Conservation (phyloP, 2,329 filamentous ascomycete species). For the Calonectria montana region DNA sequence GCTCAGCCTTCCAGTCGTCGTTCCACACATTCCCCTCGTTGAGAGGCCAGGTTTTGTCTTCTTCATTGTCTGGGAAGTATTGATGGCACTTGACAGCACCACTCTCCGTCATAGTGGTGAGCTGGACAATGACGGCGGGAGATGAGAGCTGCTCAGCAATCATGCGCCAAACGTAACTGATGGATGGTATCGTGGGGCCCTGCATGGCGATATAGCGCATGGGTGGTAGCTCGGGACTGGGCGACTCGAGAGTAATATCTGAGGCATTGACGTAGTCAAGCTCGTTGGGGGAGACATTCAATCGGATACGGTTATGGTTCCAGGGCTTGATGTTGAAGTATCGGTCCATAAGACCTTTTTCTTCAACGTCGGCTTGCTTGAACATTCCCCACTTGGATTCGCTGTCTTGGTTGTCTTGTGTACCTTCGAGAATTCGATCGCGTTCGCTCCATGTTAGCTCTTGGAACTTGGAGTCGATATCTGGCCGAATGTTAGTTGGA, state of each 20-base stretch:
- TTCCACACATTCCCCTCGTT: conserved; percentile 74
- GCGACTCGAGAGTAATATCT: conserved; percentile 68
- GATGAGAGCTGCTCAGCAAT: conserved; percentile 80
- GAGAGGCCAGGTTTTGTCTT: conserved; percentile 64
- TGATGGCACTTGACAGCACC: conserved; percentile 86
- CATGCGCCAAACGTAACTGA: conserved; percentile 95
- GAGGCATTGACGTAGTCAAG: conserved; percentile 89
- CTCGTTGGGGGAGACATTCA: conserved; percentile 79
- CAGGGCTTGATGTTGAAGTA: conserved; percentile 93
- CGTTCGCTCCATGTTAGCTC: conserved; percentile 67
- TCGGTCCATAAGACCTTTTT: conserved; percentile 71
- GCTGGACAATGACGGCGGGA: conserved; percentile 89
- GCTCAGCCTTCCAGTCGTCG: conserved; percentile 74
- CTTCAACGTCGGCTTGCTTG: conserved; percentile 47
- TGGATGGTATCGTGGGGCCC: conserved; percentile 82
- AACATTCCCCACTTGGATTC: conserved; percentile 50
- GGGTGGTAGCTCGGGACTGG: conserved; percentile 51
- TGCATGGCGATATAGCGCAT: conserved; percentile 90
- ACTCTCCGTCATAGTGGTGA: conserved; percentile 88
- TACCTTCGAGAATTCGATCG: conserved; percentile 55
- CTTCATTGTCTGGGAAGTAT: conserved; percentile 78
- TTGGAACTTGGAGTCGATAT: conserved; percentile 62
- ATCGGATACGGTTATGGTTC: conserved; percentile 84
- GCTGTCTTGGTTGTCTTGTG: conserved; percentile 48
- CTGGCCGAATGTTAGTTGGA: conserved; percentile 43